Base-by-base conservation (phyloP, 75 land plant genomes). In the Ceratopteris richardii region DNA sequence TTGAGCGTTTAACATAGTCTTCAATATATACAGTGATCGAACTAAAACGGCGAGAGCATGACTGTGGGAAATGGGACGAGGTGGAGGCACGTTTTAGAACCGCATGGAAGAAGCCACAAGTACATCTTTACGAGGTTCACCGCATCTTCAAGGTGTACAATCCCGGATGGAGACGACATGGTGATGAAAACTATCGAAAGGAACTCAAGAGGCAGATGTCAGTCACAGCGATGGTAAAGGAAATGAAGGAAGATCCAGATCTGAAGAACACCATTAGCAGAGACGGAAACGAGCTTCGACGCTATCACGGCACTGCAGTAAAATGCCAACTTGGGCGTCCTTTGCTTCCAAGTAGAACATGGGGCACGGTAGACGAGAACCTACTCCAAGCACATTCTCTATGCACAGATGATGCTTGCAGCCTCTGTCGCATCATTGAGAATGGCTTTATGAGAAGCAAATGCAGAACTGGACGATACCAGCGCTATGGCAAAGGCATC, bases 341-440 rank as follows among this genome's bases (percentile, higher is more conserved):
- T n/a, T n/a, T n/a, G n/a, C n/a, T n/a, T n/a, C n/a, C n/a, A n/a
- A n/a, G 37, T 33, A 4, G n/a, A 9, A 14, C 51, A 26, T 0
- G 42, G 39, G 52, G 51, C n/a, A n/a, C 30, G 51, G 47, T 4
- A 29, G 33, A 29, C 62, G 17, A 17, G 58, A n/a, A n/a, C n/a
- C n/a, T n/a, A n/a, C n/a, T n/a, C n/a, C n/a, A 19, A 20, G 28
- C 62, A 37, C 47, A 30, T 14, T 67, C 33, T 21, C 0, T 31
- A 30, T 60, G 26, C 44, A 48, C 19, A 28, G 55, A 31, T 27
- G 63, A 53, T 44, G 77, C 63, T 12, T 59, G 62, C 48, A 58
- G 69, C 18, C 36, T 42, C 7, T 57, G 68, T 23, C 28, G 54
- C 28, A 52, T 52, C 54, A 4, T 52, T 4, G 16, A 52, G 54